These are phyloP conservation scores for Geum urbanum DNA, from an alignment of 306 rosid genomes.

Conservation along the genomic window DNA sequence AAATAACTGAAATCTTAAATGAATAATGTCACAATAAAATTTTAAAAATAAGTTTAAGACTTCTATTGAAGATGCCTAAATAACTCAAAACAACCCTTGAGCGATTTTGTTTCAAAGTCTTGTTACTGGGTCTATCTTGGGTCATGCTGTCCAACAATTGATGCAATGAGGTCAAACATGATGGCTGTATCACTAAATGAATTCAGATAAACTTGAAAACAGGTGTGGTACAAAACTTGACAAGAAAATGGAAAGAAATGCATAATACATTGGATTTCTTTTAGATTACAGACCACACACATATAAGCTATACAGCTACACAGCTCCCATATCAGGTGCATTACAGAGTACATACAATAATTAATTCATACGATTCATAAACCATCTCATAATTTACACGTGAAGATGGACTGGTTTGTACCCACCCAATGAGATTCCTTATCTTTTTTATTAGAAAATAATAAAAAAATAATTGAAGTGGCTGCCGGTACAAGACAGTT, in stretches of 20 bases:
- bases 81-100: neutral
- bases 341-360: constrained; percentile 4
- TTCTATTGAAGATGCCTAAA: neutral
- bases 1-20: too few relatives aligned
- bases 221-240: constrained; percentile 7
- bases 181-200: neutral
- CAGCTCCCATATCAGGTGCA: constrained; percentile 19
- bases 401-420: constrained; percentile 13
- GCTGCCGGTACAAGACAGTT: constrained; percentile 4
- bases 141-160: neutral
- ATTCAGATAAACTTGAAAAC: neutral
- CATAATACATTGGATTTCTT: constrained; percentile 4
- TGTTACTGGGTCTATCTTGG: neutral
- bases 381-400: constrained; percentile 23
- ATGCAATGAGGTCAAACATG: constrained; percentile 12
- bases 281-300: neutral
- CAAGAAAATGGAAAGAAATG: constrained; percentile 3
- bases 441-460: neutral
- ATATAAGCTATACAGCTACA: neutral
- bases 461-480: constrained; percentile 1
- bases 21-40: too few relatives aligned
- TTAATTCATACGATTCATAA: neutral
- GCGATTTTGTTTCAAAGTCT: neutral
- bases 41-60: neutral
- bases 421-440: constrained; percentile 23